These are phyloP conservation scores for Helotiales sp. DNA, from an alignment of 2,329 filamentous ascomycete species.

Conservation along the genomic window DNA sequence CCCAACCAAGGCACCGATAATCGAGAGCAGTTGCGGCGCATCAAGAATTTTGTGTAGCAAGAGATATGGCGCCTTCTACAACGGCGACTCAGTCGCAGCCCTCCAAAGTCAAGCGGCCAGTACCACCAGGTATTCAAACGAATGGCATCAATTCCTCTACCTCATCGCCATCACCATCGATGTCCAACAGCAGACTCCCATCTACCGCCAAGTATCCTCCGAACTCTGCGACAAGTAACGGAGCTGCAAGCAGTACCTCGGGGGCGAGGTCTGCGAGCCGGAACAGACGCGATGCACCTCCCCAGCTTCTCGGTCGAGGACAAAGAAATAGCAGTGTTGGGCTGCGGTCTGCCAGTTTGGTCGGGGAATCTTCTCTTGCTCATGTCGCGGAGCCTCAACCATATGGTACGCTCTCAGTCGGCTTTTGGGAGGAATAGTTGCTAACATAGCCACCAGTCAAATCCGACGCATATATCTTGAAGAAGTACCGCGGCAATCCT, in stretches of 20 bases:
- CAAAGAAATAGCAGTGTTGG: conserved; percentile 56
- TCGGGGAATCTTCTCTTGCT: conserved; percentile 48
- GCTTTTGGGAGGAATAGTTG: conserved; percentile 33
- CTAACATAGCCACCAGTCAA: conserved; percentile 59
- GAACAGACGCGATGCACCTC: conserved; percentile 60
- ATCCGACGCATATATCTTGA: conserved; percentile 78
- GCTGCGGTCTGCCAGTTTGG: conserved; percentile 54
- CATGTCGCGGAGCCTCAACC: conserved; percentile 54
- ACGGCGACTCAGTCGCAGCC: conserved; percentile 37
- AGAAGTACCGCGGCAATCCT: conserved; percentile 72
- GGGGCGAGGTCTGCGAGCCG: conserved; percentile 60
- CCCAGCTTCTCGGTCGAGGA: conserved; percentile 51
- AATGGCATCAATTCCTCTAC: conserved; percentile 53
- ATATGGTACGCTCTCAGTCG: conserved; percentile 51
- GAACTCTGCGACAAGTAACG: conserved; percentile 53
- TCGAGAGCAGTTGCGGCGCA: conserved; percentile 24
- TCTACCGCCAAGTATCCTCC: conserved; percentile 57
- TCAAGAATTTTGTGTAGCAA: background rate
- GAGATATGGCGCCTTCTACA: conserved; percentile 40
- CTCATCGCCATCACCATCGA: conserved; percentile 55
- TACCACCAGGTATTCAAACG: conserved; percentile 61
- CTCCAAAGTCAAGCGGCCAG: conserved; percentile 70
- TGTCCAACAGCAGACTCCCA: conserved; percentile 60
- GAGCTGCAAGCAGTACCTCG: conserved; percentile 42
- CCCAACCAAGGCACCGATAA: conserved; percentile 29